These are phyloP conservation scores for Curvularia sp. DNA, from an alignment of 2,329 filamentous ascomycete genomes.

Conservation along the genomic window DNA sequence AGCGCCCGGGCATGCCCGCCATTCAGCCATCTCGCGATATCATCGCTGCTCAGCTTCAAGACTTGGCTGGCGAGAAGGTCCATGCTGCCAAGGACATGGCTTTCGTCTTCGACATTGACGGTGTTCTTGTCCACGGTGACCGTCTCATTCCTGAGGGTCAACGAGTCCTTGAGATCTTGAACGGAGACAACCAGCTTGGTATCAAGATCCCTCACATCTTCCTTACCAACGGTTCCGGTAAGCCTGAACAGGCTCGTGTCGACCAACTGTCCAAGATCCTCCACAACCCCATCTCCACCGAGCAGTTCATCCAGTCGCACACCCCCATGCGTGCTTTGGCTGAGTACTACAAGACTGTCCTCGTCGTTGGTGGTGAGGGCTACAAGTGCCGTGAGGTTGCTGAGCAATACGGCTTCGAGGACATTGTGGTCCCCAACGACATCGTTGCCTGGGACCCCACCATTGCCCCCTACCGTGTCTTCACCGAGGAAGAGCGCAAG, in stretches of 20 bases:
- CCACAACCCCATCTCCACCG: conserved; percentile 68
- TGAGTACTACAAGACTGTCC: conserved; percentile 78
- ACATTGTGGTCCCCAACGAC: conserved; percentile 76
- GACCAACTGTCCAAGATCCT: conserved; percentile 73
- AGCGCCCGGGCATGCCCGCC: conserved; percentile 64
- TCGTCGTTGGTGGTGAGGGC: conserved; percentile 77
- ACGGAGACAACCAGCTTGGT: conserved; percentile 77
- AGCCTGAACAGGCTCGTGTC: conserved; percentile 70
- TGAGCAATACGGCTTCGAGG: conserved; percentile 75
- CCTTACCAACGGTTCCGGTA: conserved; percentile 76
- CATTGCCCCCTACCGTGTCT: conserved; percentile 72
- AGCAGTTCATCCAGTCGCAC: conserved; percentile 80
- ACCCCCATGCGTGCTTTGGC: conserved; percentile 78
- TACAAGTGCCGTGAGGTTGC: conserved; percentile 77
- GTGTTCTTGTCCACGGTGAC: conserved; percentile 77
- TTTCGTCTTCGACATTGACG: conserved; percentile 80
- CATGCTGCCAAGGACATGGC: conserved; percentile 78
- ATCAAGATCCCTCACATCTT: conserved; percentile 81
- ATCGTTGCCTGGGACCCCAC: conserved; percentile 73
- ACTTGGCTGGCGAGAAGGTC: conserved; percentile 70
- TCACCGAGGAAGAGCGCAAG: conserved; percentile 71
- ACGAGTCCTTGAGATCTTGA: conserved; percentile 72
- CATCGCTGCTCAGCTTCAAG: conserved; percentile 73
- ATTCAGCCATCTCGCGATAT: conserved; percentile 71
- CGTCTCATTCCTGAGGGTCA: conserved; percentile 72